Conservation (phyloP, 202 grass and related monocot species). For the Carex arenaria region DNA sequence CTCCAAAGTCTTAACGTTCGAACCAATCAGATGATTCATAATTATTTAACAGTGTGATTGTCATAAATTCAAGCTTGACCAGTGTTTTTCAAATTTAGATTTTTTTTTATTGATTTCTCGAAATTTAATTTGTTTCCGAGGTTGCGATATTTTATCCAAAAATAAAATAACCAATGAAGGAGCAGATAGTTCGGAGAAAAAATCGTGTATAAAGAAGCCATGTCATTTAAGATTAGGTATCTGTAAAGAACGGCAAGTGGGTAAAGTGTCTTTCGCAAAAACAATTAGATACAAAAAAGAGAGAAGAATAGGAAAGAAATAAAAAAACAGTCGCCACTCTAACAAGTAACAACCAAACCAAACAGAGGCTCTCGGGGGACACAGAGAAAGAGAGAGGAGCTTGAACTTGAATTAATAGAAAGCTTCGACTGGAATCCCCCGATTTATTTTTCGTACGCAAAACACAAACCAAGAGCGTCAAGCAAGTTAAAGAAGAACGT, state of each 20-base stretch:
- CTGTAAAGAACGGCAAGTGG: slow-evolving; percentile 5
- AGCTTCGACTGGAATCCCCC: not conserved
- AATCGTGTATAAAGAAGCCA: not conserved
- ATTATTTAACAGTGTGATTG: not conserved
- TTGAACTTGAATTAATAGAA: not conserved
- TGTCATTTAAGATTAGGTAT: not conserved
- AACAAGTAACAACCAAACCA: slow-evolving; percentile 20
- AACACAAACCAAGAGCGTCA: not conserved
- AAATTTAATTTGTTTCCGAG: not conserved
- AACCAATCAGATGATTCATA: not conserved
- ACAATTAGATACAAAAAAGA: not conserved
- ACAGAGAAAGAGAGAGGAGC: not conserved
- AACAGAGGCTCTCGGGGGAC: not conserved
- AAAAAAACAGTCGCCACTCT: slow-evolving; percentile 24
- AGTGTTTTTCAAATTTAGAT: not conserved
- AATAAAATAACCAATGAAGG: not conserved
- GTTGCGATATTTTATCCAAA: not conserved
- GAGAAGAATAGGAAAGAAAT: not conserved
- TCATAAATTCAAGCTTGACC: not conserved
- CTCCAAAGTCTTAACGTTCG: too few species aligned
- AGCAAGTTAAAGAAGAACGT: not conserved
- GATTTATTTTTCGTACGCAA: slow-evolving; percentile 2
- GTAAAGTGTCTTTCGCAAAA: slow-evolving; percentile 1
- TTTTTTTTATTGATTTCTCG: not conserved
- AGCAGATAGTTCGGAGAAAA: slow-evolving; percentile 1